These are phyloP conservation scores for Trichoderma simmonsii DNA, from an alignment of 2,329 filamentous ascomycete species.

Conservation along the genomic window DNA sequence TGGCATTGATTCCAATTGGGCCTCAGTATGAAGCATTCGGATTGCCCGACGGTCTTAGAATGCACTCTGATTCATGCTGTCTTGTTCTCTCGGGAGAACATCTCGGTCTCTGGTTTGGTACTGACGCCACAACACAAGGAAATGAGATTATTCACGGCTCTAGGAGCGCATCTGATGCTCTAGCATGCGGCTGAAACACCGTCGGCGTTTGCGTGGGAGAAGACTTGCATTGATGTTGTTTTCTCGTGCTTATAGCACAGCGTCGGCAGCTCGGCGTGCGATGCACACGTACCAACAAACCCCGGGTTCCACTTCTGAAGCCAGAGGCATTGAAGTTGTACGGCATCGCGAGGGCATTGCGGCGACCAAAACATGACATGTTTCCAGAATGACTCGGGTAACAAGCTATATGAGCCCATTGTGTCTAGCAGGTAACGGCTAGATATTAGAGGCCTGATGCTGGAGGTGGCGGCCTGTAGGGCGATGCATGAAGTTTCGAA, in stretches of 20 bases:
- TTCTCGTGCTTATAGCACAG: not conserved
- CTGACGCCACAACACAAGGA: not conserved
- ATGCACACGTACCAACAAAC: not conserved
- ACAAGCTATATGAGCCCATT: not conserved
- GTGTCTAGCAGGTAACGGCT: not conserved
- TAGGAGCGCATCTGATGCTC: not conserved
- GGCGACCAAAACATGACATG: not conserved
- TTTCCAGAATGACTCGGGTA: not conserved
- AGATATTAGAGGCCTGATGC: not conserved
- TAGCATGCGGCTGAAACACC: conserved; percentile 11
- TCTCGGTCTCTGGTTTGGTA: not conserved
- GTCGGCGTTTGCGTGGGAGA: not conserved
- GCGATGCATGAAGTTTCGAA: not conserved
- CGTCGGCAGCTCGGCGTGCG: not conserved
- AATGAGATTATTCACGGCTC: not conserved
- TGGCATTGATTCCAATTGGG: not conserved
- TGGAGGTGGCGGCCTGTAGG: not conserved
- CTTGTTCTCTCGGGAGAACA: not conserved
- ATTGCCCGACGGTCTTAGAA: not conserved
- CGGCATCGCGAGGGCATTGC: not conserved
- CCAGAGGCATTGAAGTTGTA: not conserved
- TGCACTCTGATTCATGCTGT: not conserved
- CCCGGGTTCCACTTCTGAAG: not conserved
- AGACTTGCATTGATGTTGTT: not conserved
- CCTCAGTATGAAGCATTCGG: not conserved